Base-by-base conservation (phyloP, 2,329 filamentous ascomycete genomes). In the Colletotrichum sp. region DNA sequence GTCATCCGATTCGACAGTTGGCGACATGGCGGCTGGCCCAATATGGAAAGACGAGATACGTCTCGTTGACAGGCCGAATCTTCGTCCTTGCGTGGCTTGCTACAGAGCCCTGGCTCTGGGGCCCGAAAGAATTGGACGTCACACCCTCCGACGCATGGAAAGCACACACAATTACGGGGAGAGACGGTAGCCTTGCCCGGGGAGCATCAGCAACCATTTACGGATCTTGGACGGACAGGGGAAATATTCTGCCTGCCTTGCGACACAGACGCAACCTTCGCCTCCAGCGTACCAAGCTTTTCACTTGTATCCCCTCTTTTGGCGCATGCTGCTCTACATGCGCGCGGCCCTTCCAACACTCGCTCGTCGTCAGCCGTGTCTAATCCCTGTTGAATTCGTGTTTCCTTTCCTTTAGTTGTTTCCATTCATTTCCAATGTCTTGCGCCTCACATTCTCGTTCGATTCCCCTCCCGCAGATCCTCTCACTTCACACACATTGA, bases 401-500 rank as follows among this genome's bases (percentile, higher is more conserved):
- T 48, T 36, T 72, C 38, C 38, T 24, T 32, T 55, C 10, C n/a
- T 65, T 43, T 24, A 43, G 43, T 26, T 16, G 6, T 43, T 38
- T 34, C 28, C 28, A 64, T 65, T 56, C 73, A 52, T 60, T 65
- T 73, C 58, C 64, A 48, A 26, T 36, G 32, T 61, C 24, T 67
- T 67, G 52, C 56, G 32, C 24, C 62, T 62, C 30, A 30, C 28
- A 24, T 60, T 28, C 55, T 65, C 52, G 52, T 55, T 58, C 16
- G 73, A 52, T 72, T 68, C 58, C 68, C 30, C 58, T 62, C 66
- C 43, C 67, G 62, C 75, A 76, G 75, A 76, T 76, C 75, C 36
- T 73, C 56, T 75, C 69, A 56, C 32, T 64, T 65, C 58, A 69
- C 56, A 76, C 69, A 60, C 43, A 68, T 60, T 73, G 43, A 28